These are phyloP conservation scores for Keqinozyma sinolaborantium DNA, from an alignment of 1,139 yeast species.

Conservation along the genomic window DNA sequence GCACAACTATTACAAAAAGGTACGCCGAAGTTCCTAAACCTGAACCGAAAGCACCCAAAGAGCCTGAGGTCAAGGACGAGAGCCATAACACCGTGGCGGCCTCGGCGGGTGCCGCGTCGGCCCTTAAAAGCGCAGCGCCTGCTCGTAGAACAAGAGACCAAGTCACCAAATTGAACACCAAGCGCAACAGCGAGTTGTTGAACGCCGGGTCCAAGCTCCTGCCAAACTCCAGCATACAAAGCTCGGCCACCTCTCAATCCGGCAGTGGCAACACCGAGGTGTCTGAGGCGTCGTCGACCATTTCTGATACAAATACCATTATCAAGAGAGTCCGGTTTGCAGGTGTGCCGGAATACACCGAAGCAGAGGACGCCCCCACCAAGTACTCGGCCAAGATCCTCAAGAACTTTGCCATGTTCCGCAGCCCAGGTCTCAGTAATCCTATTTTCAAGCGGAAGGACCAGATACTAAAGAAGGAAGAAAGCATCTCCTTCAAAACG, in stretches of 20 bases:
- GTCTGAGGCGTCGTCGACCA: slow-evolving; percentile 6
- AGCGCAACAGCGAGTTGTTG: slow-evolving; percentile 23
- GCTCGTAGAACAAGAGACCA: slow-evolving; percentile 22
- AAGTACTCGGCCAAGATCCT: slow-evolving; percentile 44
- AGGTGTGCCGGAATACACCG: slow-evolving; percentile 51
- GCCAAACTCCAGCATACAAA: slow-evolving; percentile 3
- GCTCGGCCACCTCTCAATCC: slow-evolving; percentile 5
- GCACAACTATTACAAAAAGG: slow-evolving; percentile 19
- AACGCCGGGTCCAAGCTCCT: slow-evolving; percentile 7
- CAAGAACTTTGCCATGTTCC: slow-evolving; percentile 42
- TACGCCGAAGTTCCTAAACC: slow-evolving; percentile 12
- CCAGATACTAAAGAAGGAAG: slow-evolving; percentile 46
- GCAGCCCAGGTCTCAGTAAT: slow-evolving; percentile 18
- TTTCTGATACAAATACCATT: slow-evolving; percentile 6
- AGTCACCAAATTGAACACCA: slow-evolving; percentile 32
- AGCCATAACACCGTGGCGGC: slow-evolving; percentile 3
- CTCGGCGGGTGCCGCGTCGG: slow-evolving; percentile 1
- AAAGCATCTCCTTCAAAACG: slow-evolving; percentile 47
- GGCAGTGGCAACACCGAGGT: slow-evolving; percentile 2
- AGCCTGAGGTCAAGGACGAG: slow-evolving; percentile 2
- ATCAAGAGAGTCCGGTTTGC: slow-evolving; percentile 47
- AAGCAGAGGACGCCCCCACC: slow-evolving; percentile 56
- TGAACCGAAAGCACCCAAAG: no score
- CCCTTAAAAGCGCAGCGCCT: not conserved
- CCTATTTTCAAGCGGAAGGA: slow-evolving; percentile 38